Evolutionary conservation across 345 rosid genomes (phyloP).

Genomic region (Brassica juncea): DNA sequence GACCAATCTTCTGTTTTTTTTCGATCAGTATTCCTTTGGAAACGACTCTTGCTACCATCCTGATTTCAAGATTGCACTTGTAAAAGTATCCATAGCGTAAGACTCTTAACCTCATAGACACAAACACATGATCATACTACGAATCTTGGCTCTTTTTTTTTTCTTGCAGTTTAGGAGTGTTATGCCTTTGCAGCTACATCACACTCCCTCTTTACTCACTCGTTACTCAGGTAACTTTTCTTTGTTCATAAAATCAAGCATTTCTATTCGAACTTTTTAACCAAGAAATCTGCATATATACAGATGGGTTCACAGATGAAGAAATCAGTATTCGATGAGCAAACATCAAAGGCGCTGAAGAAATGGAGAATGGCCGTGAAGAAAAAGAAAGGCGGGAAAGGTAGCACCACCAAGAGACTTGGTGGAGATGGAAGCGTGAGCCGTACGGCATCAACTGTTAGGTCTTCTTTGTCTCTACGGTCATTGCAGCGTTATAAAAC

Average conservation of each 20-base stretch:
- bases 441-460: conserved; percentile 36
- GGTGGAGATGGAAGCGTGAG: conserved; percentile 58
- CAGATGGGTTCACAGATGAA: conserved; percentile 97
- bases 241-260: background rate
- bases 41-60: conserved; percentile 73
- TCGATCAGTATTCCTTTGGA: conserved; percentile 68
- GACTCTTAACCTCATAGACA: conserved; percentile 26
- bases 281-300: background rate
- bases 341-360: conserved; percentile 86
- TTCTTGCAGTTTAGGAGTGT: conserved; percentile 58
- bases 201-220: conserved; percentile 93
- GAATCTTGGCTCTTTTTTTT: background rate
- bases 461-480: conserved; percentile 41
- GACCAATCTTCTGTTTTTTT: conserved; percentile 15
- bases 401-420: conserved; percentile 44
- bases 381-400: conserved; percentile 51
- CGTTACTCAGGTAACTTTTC: conserved; percentile 73
- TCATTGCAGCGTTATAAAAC: conserved; percentile 70
- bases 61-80: conserved; percentile 52
- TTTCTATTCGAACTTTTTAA: background rate
- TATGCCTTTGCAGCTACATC: conserved; percentile 80
- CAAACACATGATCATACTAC: background rate
- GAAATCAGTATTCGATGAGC: conserved; percentile 88
- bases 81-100: conserved; percentile 76
- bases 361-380: conserved; percentile 85